A percentile compares a stretch with the other conserved stretches of the same genome.
Conservation (phyloP, 2,329 filamentous ascomycete species). For the Cladosporium austrohemisphaericum region DNA sequence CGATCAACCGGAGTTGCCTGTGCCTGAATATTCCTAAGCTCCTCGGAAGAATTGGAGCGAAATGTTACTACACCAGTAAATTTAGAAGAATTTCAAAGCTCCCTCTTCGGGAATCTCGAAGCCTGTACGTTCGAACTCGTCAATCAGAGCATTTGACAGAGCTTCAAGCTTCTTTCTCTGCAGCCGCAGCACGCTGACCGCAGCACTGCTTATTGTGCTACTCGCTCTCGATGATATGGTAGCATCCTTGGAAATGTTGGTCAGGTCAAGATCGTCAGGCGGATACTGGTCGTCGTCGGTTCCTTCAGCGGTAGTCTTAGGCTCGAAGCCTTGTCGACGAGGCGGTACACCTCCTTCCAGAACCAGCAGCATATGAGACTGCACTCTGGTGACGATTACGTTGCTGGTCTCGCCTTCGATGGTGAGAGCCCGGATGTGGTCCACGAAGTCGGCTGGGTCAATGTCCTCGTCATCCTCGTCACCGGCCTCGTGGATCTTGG, state of each 20-base stretch:
- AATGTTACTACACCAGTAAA: neutral
- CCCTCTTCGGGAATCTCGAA: slow-evolving; percentile 47
- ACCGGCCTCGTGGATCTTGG: slow-evolving; percentile 10
- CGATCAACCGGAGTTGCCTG: neutral
- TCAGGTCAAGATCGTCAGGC: slow-evolving; percentile 5
- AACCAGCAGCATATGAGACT: slow-evolving; percentile 45
- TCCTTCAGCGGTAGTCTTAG: slow-evolving; percentile 44
- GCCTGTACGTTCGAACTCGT: slow-evolving; percentile 43
- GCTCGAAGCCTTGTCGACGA: slow-evolving; percentile 33
- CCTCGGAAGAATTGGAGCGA: neutral
- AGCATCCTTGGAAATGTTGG: slow-evolving; percentile 17
- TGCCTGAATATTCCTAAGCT: slow-evolving; percentile 5
- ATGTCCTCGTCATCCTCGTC: slow-evolving; percentile 19
- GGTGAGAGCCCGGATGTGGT: slow-evolving; percentile 41
- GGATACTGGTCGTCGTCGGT: slow-evolving; percentile 37
- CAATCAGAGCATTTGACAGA: slow-evolving; percentile 41
- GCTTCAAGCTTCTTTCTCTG: slow-evolving; percentile 48
- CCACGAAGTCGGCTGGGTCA: slow-evolving; percentile 18
- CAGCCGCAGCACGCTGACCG: slow-evolving; percentile 42
- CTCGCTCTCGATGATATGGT: slow-evolving; percentile 29
- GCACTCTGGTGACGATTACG: slow-evolving; percentile 45
- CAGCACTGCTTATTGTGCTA: slow-evolving; percentile 22
- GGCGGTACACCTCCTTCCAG: slow-evolving; percentile 48
- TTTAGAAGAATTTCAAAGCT: slow-evolving; percentile 29
- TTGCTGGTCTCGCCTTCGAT: slow-evolving; percentile 46